Conservation (phyloP, 148 eudicot genomes). For the Selenicereus undatus region DNA sequence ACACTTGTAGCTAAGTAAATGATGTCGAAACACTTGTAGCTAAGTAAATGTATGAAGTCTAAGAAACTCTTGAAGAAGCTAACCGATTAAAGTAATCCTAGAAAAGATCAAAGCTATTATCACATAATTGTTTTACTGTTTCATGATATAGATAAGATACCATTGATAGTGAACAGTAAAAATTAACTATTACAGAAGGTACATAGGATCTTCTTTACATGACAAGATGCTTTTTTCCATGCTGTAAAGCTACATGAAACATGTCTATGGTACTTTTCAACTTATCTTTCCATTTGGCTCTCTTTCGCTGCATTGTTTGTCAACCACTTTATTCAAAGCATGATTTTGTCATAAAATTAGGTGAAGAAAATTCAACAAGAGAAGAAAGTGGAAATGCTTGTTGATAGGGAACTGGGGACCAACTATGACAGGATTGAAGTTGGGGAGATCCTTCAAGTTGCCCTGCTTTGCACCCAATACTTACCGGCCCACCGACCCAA, state of each 20-base stretch:
- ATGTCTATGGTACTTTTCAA: constrained; percentile 17
- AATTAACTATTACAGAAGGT: constrained; percentile 23
- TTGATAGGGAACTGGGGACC: constrained; percentile 72
- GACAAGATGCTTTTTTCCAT: constrained; percentile 18
- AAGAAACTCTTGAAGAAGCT: not conserved
- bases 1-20: not conserved
- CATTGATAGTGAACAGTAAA: constrained; percentile 7
- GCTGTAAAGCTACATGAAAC: constrained; percentile 22
- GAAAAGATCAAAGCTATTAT: constrained; percentile 15
- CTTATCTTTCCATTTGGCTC: not conserved
- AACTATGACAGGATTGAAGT: constrained; percentile 81
- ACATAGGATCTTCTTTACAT: constrained; percentile 27
- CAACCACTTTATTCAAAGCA: constrained; percentile 5
- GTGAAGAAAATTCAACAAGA: constrained; percentile 82
- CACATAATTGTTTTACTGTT: constrained; percentile 25
- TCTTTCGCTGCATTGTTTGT: not conserved
- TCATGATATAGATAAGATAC: constrained; percentile 16
- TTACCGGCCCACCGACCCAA: constrained; percentile 75
- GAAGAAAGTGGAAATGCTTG: constrained; percentile 70
- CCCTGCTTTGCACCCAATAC: constrained; percentile 84
- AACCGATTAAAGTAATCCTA: constrained; percentile 3
- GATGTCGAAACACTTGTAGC: not conserved
- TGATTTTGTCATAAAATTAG: constrained; percentile 34
- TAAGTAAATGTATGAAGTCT: not conserved
- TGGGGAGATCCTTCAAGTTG: constrained; percentile 89